A percentile compares a stretch with the other conserved stretches of the same genome.
These are phyloP conservation scores for Daldinia concentrica DNA, from an alignment of 495 filamentous ascomycete genomes.

Conservation along the genomic window DNA sequence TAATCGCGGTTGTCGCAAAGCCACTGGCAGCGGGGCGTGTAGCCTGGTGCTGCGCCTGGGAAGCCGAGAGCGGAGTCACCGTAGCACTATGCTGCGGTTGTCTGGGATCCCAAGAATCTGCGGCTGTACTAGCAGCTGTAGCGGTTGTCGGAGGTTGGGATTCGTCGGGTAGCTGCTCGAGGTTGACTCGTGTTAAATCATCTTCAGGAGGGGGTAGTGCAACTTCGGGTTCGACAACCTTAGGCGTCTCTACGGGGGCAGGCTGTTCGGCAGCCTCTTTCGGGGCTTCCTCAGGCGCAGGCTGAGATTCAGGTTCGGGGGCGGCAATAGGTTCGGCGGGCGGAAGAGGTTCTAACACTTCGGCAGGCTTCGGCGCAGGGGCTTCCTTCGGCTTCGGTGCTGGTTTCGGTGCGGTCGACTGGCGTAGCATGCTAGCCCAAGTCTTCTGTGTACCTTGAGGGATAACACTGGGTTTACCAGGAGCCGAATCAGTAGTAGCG, in stretches of 20 bases:
- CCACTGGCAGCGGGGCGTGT: conserved; percentile 68
- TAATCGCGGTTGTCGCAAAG: conserved; percentile 77
- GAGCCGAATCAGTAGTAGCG: conserved; percentile 34
- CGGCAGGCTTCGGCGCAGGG: conserved; percentile 51
- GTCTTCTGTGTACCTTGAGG: conserved; percentile 57
- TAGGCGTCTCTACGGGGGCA: conserved; percentile 44
- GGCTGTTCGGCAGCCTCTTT: conserved; percentile 45
- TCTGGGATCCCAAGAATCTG: conserved; percentile 80
- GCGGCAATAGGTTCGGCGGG: conserved; percentile 40
- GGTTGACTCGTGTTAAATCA: conserved; percentile 87
- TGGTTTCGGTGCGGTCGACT: conserved; percentile 55
- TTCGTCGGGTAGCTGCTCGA: conserved; percentile 85
- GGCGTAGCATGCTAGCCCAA: conserved; percentile 67
- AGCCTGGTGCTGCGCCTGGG: conserved; percentile 65
- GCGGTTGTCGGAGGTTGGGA: conserved; percentile 78
- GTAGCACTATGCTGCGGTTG: conserved; percentile 58
- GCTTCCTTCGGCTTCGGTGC: conserved; percentile 57
- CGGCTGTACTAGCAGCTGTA: conserved; percentile 89
- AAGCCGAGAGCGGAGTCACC: conserved; percentile 63
- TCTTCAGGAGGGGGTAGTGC: conserved; percentile 75
- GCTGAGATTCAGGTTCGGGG: conserved; percentile 50
- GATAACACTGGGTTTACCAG: conserved; percentile 48
- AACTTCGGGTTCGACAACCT: conserved; percentile 60
- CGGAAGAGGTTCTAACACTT: conserved; percentile 53
- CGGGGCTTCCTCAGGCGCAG: conserved; percentile 42